Evolutionary conservation across 2,329 filamentous ascomycete species (phyloP), one percentile per base, ranked within the genome.

Genomic region (Myriangium duriaei): DNA sequence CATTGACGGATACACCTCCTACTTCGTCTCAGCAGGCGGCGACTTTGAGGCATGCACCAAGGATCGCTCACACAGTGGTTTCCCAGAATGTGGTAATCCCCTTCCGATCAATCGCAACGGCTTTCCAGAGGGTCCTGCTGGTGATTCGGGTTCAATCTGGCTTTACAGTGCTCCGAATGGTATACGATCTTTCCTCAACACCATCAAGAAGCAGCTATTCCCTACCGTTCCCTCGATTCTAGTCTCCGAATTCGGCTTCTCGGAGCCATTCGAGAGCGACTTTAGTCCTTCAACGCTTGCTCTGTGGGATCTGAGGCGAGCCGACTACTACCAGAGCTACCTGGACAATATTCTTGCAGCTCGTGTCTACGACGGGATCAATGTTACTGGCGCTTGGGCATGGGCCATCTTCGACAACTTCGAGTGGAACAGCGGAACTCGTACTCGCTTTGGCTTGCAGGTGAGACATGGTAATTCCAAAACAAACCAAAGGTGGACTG

Each of bases 81-180:
- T 52, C 39, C 65, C 65, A 0, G 55, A 60, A 31, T 68, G 64
- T 36, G 59, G 60, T 31, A 54, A 28, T 47, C 49, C 45, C 41
- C 47, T 12, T 35, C 43, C 31, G 4, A 40, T 51, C 1, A 56
- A 53, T 0, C 51, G 62, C 0, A 57, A 60, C 39, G 61, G 61
- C 4, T 69, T 69, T 44, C 28, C 30, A 11, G 65, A 68, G 30
- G 57, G 58, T 1, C 66, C 64, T 2, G 49, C 62, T 0, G 62
- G 56, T 5, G 56, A 59, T 37, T 44, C 48, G 0, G 51, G 52
- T 9, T 46, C 52, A 4, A 46, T 48, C 3, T 61, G 57, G 56
- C 45, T 60, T n/a, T 51, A 56, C 38, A 51, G 51, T 35, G 53
- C 52, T 1, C 58, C 55, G 1, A 50, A 51, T 19, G 58, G 57